phyloP scores from a whole-genome alignment of 2,329 filamentous ascomycete species.

The Lizonia empirigonia region DNA sequence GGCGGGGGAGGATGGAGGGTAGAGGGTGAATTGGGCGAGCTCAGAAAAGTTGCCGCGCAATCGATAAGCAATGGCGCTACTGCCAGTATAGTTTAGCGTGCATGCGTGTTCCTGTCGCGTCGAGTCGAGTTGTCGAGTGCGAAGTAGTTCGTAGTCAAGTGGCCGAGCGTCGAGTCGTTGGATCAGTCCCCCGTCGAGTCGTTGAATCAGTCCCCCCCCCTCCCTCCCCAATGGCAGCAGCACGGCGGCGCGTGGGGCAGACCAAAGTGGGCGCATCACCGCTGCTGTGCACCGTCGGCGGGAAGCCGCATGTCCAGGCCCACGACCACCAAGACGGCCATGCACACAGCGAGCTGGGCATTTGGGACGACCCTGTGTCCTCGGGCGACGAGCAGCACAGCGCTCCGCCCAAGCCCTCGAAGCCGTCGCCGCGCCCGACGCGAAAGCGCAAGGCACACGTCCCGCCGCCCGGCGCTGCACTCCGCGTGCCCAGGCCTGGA shows the following conservation, averaged over 20 bases:
- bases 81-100: not conserved
- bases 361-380: constrained; percentile 30
- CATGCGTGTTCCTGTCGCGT: not conserved
- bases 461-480: not conserved
- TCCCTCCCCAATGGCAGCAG: constrained; percentile 17
- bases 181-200: too few species aligned
- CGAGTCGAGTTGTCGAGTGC: too few species aligned
- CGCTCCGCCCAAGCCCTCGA: not conserved
- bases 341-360: not conserved
- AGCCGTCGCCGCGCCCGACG: not conserved
- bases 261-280: constrained; percentile 8
- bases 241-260: not conserved
- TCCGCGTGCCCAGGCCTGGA: not conserved
- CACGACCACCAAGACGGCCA: constrained; percentile 48
- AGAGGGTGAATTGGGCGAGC: too few species aligned
- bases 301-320: constrained; percentile 44
- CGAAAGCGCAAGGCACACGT: constrained; percentile 7
- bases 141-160: too few species aligned
- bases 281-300: constrained; percentile 41
- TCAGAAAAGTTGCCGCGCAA: not conserved
- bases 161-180: not conserved
- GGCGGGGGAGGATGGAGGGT: constrained; percentile 4
- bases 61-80: constrained; percentile 14
- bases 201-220: too few species aligned
- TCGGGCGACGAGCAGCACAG: constrained; percentile 27